Evolutionary conservation across 768 basidiomycete genomes (phyloP), one percentile per base, ranked within the genome.

Genomic region (Serpula lacrymans): DNA sequence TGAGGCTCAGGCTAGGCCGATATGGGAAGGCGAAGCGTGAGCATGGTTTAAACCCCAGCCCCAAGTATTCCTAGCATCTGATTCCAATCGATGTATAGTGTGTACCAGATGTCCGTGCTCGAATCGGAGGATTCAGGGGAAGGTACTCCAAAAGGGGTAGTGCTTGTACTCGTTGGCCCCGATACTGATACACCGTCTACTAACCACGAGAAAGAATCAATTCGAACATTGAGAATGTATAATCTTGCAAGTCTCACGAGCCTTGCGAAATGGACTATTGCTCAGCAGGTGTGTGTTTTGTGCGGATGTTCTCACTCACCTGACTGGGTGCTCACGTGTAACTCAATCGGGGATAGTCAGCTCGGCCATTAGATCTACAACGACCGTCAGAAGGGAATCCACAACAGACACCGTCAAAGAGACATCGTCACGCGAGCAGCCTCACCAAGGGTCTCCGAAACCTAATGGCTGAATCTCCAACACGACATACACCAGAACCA

Each of bases 1-100:
- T 29, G 88, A 89, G 47, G 87, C 89, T 1, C 72, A 78, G 43
- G 73, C 76, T 25, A 70, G 75, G 43, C 63, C 69, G 20, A 74
- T 92, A 14, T 92, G 88, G 88, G 65, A 67, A 20, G 89, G 89
- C 39, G 88, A 91, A 64, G 75, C 78, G 87, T 87, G 49, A 51
- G 75, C 59, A 26, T 16, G 6, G 14, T 21, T 11, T 34, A 33
- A 24, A 30, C 17, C 16, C 34, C 25, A 33, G 37, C 16, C n/a
- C n/a, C n/a, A n/a, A n/a, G n/a, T n/a, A n/a, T n/a, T n/a, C n/a
- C n/a, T n/a, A n/a, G n/a, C n/a, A n/a, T n/a, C n/a, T n/a, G n/a
- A n/a, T n/a, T n/a, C n/a, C n/a, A n/a, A n/a, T n/a, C n/a, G n/a
- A n/a, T 38, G 27, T 37, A 16, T 39, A 90, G 88, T 33, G 81